phyloP scores from a whole-genome alignment of 1,284 basidiomycete genomes.

The Ganoderma sp. region DNA sequence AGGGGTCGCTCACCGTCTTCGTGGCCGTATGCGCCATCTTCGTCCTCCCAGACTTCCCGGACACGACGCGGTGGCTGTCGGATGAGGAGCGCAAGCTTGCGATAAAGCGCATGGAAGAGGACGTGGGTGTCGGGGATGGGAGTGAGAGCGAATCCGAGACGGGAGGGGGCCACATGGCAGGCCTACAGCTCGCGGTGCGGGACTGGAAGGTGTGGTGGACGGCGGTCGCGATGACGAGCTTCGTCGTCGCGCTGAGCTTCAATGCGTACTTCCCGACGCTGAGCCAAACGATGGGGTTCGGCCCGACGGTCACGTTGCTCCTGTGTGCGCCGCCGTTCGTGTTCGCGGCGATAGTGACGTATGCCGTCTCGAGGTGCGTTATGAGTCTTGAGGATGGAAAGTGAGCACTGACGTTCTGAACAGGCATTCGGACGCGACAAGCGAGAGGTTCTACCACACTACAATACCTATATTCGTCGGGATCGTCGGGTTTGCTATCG shows the following conservation, averaged over 20 bases:
- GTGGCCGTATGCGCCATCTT: conserved; percentile 67
- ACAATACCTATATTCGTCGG: conserved; percentile 59
- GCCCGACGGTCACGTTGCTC: conserved; percentile 64
- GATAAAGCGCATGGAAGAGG: conserved; percentile 73
- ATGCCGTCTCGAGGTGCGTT: conserved; percentile 54
- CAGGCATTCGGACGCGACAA: conserved; percentile 74
- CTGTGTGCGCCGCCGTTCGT: conserved; percentile 82
- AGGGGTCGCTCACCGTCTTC: conserved; percentile 68
- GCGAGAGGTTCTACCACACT: conserved; percentile 73
- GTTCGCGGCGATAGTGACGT: conserved; percentile 63
- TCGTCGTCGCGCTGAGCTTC: conserved; percentile 70
- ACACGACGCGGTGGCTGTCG: conserved; percentile 62
- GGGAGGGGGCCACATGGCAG: conserved; percentile 44
- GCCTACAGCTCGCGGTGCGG: conserved; percentile 62
- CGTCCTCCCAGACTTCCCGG: conserved; percentile 80
- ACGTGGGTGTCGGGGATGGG: conserved; percentile 58
- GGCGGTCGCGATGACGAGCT: conserved; percentile 54
- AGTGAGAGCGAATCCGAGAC: conserved; percentile 42
- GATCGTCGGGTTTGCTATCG: conserved; percentile 77
- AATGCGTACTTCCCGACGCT: conserved; percentile 79
- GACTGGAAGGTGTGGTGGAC: conserved; percentile 82
- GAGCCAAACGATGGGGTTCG: conserved; percentile 71
- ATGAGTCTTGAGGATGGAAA: not conserved
- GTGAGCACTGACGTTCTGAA: not conserved
- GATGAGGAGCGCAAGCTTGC: conserved; percentile 69